A percentile compares a stretch with the other conserved stretches of the same genome.
These are phyloP conservation scores for Daldinia eschscholtzii DNA, from an alignment of 2,329 filamentous ascomycete species.

Conservation along the genomic window DNA sequence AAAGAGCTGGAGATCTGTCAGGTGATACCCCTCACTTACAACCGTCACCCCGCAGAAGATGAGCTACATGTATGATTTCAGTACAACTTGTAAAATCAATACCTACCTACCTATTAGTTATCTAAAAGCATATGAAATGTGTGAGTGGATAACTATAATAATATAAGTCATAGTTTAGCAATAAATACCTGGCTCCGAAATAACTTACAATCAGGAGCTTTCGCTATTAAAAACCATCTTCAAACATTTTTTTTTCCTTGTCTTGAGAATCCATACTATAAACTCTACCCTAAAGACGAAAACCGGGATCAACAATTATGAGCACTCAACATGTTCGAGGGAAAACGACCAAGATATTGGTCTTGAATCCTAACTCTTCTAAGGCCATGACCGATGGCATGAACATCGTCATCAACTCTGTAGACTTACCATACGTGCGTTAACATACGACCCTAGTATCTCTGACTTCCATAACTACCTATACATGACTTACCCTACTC, in stretches of 20 bases:
- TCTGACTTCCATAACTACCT: background rate
- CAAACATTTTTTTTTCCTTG: background rate
- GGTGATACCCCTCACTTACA: conserved; percentile 30
- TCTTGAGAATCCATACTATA: background rate
- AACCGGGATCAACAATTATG: conserved; percentile 42
- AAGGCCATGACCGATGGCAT: conserved; percentile 77
- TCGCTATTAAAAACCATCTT: background rate
- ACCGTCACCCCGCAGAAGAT: conserved; percentile 26
- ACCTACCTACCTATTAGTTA: conserved; percentile 1
- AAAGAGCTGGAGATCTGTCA: conserved; percentile 8
- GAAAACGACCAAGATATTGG: conserved; percentile 66
- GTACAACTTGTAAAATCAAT: background rate
- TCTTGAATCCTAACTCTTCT: conserved; percentile 86
- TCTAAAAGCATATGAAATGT: background rate
- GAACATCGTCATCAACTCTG: conserved; percentile 60
- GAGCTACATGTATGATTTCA: background rate
- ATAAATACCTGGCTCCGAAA: background rate
- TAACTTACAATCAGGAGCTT: background rate
- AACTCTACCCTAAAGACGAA: background rate
- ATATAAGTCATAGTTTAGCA: background rate
- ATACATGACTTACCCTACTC: background rate
- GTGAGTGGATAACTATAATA: background rate
- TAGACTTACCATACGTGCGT: conserved; percentile 57
- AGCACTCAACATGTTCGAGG: conserved; percentile 49
- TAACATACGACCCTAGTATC: background rate